Evolutionary conservation across 345 rosid genomes (phyloP).

Genomic region (Leavenworthia alabamica): DNA sequence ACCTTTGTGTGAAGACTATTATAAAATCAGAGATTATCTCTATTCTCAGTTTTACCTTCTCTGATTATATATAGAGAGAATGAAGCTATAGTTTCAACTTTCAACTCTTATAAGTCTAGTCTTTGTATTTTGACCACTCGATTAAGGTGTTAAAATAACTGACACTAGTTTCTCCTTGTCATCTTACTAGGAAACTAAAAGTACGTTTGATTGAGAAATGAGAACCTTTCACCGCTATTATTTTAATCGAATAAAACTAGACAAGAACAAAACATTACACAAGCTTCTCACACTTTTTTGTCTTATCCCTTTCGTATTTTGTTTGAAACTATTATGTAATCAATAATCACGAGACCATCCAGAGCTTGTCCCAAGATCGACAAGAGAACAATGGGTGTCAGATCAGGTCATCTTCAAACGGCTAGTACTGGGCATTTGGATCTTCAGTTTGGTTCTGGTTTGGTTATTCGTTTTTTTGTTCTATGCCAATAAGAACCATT

Average conservation of each 20-base stretch:
- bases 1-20: conserved; percentile 87
- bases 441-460: too few relatives aligned
- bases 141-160: background rate
- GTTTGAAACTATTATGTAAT: too few relatives aligned
- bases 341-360: too few relatives aligned
- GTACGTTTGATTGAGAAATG: too few relatives aligned
- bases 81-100: background rate
- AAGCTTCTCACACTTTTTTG: background rate
- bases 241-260: background rate
- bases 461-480: too few relatives aligned
- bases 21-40: conserved; percentile 73
- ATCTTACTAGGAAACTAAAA: background rate
- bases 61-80: conserved; percentile 4
- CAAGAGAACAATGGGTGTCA: too few relatives aligned
- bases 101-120: background rate
- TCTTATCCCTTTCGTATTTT: too few relatives aligned
- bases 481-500: too few relatives aligned
- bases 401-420: too few relatives aligned
- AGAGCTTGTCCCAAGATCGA: too few relatives aligned
- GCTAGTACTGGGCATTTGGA: too few relatives aligned
- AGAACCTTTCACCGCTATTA: background rate
- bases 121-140: background rate
- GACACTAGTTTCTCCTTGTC: background rate
- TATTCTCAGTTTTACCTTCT: conserved; percentile 90
- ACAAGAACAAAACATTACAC: background rate